Evolutionary conservation across 139 green algal species (phyloP), one percentile per base, ranked within the genome.

Genomic region (Monoraphidium neglectum): DNA sequence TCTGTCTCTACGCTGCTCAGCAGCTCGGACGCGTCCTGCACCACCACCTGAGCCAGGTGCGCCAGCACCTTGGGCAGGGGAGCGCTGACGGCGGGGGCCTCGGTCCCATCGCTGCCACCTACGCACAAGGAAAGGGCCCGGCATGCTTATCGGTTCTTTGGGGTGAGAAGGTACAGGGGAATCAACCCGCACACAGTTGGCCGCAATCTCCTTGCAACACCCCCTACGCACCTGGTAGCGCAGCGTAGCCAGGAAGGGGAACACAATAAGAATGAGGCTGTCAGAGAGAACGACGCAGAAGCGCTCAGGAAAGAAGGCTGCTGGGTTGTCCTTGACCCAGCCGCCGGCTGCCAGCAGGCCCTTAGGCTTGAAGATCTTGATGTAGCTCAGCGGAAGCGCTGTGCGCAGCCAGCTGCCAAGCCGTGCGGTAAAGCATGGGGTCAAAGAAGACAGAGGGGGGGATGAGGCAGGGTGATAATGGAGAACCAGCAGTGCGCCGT

Each of bases 321-420:
- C 28, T 21, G n/a, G 62, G 3, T 51, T 35, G 28, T 70, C 64
- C 35, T 57, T 35, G 40, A 40, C 18, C 36, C 12, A 53, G n/a
- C 49, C 68, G 32, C 43, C 68, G 47, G 30, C 32, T 66, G 68
- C 47, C 33, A 75, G 68, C 15, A 75, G 51, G 8, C 49, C 68
- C 26, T 75, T 36, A 28, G 68, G 68, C 51, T 75, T 75, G 51
- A 75, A 75, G 68, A 75, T 65, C 10, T 21, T 24, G n/a, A 75
- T 46, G 51, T 75, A 75, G 47, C 30, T 54, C 26, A 32, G n/a
- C 24, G 46, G n/a, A 4, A 75, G 32, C 12, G 68, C 68, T n/a
- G 28, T 46, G 16, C 49, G 10, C 49, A 75, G 68, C 68, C 68
- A 75, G 13, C 68, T 47, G 68, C 68, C 68, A 13, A 75, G 33